Evolutionary conservation across 2,329 filamentous ascomycete species (phyloP).

Genomic region (Paraconiothyrium brasiliense): DNA sequence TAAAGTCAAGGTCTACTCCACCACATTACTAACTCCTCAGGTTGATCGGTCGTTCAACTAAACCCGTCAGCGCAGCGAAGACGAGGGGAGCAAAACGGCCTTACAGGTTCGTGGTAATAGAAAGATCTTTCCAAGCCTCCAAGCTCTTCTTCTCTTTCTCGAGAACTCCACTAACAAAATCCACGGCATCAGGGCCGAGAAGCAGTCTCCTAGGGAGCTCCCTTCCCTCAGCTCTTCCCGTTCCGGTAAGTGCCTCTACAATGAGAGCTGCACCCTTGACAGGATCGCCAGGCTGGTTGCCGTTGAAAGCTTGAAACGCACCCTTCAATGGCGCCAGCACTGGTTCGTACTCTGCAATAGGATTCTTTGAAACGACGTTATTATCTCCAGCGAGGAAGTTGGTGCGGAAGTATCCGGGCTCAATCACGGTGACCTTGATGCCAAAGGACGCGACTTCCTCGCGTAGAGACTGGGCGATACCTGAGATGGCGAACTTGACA

Average conservation of each 20-base stretch:
- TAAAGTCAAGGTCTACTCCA: too few relatives aligned
- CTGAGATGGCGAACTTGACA: constrained; percentile 22
- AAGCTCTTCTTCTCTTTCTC: constrained; percentile 1
- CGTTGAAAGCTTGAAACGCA: constrained; percentile 15
- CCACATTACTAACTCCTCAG: too few relatives aligned
- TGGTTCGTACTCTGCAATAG: constrained; percentile 31
- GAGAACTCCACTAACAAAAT: not conserved
- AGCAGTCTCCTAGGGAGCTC: not conserved
- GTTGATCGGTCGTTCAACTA: too few relatives aligned
- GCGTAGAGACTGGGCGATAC: constrained; percentile 2
- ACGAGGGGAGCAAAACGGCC: too few relatives aligned
- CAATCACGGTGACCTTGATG: constrained; percentile 47
- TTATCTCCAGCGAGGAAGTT: constrained; percentile 36
- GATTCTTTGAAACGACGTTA: constrained; percentile 20
- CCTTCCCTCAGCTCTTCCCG: not conserved
- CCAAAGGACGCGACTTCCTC: constrained; percentile 30
- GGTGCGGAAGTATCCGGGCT: constrained; percentile 51
- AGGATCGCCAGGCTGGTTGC: constrained; percentile 30
- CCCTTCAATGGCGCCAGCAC: constrained; percentile 33
- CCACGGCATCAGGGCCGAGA: not conserved
- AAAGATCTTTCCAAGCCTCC: constrained; percentile 1
- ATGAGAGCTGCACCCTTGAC: constrained; percentile 25
- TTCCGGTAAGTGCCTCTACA: not conserved
- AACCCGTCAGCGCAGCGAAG: too few relatives aligned
- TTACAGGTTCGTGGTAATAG: not conserved